Base-by-base conservation (phyloP, 163 green algal species). In the Smithsoniella earleae region DNA sequence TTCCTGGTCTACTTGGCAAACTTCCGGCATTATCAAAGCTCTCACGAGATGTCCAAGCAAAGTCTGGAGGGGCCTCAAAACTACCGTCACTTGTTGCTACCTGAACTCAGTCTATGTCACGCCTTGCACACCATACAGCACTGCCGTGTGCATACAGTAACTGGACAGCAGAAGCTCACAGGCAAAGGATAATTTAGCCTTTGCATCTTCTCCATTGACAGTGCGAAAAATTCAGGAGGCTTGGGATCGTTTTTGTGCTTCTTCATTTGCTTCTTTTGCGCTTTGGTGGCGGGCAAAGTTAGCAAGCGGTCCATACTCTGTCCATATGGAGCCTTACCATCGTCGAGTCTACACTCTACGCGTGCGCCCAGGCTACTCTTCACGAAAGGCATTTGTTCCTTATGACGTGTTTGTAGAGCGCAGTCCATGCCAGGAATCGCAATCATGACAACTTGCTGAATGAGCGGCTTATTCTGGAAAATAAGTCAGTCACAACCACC, bases 391-490 rank as follows among this genome's bases (percentile, higher is more conserved):
- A 64, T 64, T 10, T 18, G 49, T 13, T 10, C 13, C 6, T 13
- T 18, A 10, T 25, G 33, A 10, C 25, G 16, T 64, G 31, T 10
- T 6, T 64, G 49, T 18, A 27, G 31, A 10, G 31, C 49, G 0
- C 16, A 36, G 49, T 64, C 49, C 49, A 64, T 10, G 6, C 49
- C 49, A 10, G 49, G 49, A 64, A 64, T 27, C 6, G 13, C 13
- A 25, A 64, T 27, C 49, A 64, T 18, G 6, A 64, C 49, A 10
- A 27, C 33, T 27, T 64, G 49, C 33, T 13, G 6, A 25, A 64
- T 10, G 16, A 64, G 49, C 31, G 49, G 49, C 13, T 25, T 64
- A 18, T 64, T 64, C 49, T 64, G n/a, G n/a, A n/a, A n/a, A n/a
- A n/a, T n/a, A n/a, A n/a, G n/a, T n/a, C n/a, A n/a, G n/a, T n/a